Percentiles rank a stretch among this genome's conserved stretches.
phyloP scores from a whole-genome alignment of 2,329 filamentous ascomycete genomes.

The Aspergillus caelatus region DNA sequence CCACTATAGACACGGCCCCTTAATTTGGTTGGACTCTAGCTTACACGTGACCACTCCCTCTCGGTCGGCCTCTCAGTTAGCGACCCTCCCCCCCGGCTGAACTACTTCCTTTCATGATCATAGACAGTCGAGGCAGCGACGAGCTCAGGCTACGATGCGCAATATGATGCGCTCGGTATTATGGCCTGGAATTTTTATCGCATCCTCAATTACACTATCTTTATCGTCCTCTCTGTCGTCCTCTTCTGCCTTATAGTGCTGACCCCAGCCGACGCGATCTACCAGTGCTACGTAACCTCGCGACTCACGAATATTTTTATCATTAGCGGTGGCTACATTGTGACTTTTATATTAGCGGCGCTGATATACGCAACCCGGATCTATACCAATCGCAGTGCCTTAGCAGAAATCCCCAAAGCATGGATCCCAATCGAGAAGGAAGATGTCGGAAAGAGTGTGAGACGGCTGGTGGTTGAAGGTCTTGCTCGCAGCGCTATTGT shows the following conservation, averaged over 20 bases:
- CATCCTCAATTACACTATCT: slow-evolving; percentile 79
- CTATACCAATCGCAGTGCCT: slow-evolving; percentile 78
- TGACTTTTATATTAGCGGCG: slow-evolving; percentile 69
- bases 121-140: not conserved
- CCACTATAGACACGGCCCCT: not conserved
- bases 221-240: slow-evolving; percentile 74
- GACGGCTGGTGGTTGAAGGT: slow-evolving; percentile 72
- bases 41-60: not conserved
- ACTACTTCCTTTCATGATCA: not conserved
- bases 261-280: slow-evolving; percentile 78
- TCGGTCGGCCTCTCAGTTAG: not conserved
- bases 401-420: slow-evolving; percentile 80
- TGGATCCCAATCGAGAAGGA: slow-evolving; percentile 86
- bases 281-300: slow-evolving; percentile 68
- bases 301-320: slow-evolving; percentile 83
- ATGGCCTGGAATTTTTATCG: slow-evolving; percentile 61
- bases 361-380: slow-evolving; percentile 83
- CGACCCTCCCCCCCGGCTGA: not conserved
- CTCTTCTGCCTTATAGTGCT: slow-evolving; percentile 74
- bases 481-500: slow-evolving; percentile 78
- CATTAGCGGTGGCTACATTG: slow-evolving; percentile 73
- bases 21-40: not conserved
- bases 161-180: slow-evolving; percentile 27
- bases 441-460: slow-evolving; percentile 74
- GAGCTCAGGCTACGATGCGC: slow-evolving; percentile 15